Evolutionary conservation across 2,329 filamentous ascomycete genomes (phyloP).

Genomic region (Huntiella bhutanensis): DNA sequence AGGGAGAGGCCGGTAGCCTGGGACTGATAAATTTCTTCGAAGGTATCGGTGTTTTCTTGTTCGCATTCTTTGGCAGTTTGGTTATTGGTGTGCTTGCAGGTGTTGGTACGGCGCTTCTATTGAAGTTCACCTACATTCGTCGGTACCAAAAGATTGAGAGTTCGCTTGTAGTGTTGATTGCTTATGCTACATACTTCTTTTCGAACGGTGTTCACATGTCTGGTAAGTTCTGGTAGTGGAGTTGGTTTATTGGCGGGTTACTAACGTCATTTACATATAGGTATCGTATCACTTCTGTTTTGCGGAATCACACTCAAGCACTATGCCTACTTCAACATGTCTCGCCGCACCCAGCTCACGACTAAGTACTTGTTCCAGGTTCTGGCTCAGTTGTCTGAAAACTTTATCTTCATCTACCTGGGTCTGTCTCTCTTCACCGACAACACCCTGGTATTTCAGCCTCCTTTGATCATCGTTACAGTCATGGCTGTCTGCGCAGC

Average conservation of each 20-base stretch:
- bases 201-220: constrained; percentile 92
- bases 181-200: constrained; percentile 95
- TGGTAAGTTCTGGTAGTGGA: constrained; percentile 37
- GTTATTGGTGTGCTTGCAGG: constrained; percentile 76
- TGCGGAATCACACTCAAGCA: constrained; percentile 97
- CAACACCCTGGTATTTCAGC: constrained; percentile 71
- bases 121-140: constrained; percentile 89
- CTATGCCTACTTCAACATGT: constrained; percentile 99
- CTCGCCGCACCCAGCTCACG: constrained; percentile 83
- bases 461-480: constrained; percentile 84
- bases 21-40: constrained; percentile 73
- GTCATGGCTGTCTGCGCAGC: constrained; percentile 82
- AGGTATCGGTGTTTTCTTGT: constrained; percentile 81
- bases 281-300: constrained; percentile 90
- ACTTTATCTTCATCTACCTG: constrained; percentile 99
- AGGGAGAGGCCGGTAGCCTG: constrained; percentile 50
- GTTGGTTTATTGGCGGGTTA: background rate
- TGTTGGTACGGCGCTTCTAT: constrained; percentile 63
- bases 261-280: constrained; percentile 18
- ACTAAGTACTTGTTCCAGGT: constrained; percentile 97
- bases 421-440: constrained; percentile 91
- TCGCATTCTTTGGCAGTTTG: constrained; percentile 89
- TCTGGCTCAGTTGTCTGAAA: constrained; percentile 85
- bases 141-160: constrained; percentile 93
- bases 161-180: constrained; percentile 79